Evolutionary conservation across 257 asterid species (phyloP).

Genomic region (Rubia yunnanensis): DNA sequence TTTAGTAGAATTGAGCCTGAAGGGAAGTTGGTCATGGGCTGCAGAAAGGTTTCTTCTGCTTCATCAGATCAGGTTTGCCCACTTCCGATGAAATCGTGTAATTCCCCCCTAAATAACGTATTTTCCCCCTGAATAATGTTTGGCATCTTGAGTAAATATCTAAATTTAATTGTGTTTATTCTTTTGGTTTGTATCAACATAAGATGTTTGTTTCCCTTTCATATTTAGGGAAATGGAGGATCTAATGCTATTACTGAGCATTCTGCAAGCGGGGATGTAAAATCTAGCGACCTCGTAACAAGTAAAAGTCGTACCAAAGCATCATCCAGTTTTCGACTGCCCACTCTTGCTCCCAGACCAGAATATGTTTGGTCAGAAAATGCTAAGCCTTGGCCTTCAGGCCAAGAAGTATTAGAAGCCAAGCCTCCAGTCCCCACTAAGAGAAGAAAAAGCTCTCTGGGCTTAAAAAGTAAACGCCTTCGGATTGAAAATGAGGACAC

Average conservation of each 20-base stretch:
- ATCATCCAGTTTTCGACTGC: constrained; percentile 18
- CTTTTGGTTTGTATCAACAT: not conserved
- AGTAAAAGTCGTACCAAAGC: constrained; percentile 26
- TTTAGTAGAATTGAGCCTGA: constrained; percentile 92
- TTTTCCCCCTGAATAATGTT: not conserved
- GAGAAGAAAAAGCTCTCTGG: constrained; percentile 54
- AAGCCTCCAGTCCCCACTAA: constrained; percentile 32
- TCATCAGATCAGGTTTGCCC: constrained; percentile 64
- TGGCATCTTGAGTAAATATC: not conserved
- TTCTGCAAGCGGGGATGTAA: constrained; percentile 34
- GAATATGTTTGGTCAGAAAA: constrained; percentile 24
- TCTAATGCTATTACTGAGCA: constrained; percentile 18
- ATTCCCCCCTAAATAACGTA: not conserved
- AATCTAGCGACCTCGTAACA: constrained; percentile 26
- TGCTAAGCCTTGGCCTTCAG: constrained; percentile 26
- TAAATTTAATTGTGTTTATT: not conserved
- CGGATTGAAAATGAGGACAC: constrained; percentile 48
- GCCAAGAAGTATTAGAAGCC: constrained; percentile 37
- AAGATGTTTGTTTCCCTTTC: not conserved
- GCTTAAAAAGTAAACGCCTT: constrained; percentile 52
- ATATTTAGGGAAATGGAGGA: constrained; percentile 57
- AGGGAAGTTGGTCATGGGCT: constrained; percentile 92
- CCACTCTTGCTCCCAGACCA: constrained; percentile 25
- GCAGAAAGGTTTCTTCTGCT: constrained; percentile 59
- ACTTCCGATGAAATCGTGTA: not conserved